Conservation (phyloP, 306 rosid species). For the Sindora glabra region DNA sequence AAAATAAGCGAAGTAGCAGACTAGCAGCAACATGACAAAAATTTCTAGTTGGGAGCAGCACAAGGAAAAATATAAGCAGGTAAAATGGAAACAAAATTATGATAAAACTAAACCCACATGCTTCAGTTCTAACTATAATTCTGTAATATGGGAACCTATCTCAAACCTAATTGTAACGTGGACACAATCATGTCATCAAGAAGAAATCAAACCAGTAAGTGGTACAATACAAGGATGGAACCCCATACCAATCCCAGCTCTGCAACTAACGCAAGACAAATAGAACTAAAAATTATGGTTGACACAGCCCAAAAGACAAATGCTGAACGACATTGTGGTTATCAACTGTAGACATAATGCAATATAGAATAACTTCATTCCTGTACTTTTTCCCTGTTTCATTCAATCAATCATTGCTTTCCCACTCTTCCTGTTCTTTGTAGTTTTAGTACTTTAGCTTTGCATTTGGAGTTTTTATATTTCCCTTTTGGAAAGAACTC, state of each 20-base stretch:
- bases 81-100: background rate
- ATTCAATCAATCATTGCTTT: background rate
- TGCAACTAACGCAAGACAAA: too few relatives aligned
- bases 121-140: background rate
- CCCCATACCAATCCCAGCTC: background rate
- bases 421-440: background rate
- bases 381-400: background rate
- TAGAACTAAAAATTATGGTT: background rate
- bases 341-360: background rate
- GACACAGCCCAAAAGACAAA: background rate
- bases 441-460: background rate
- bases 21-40: background rate
- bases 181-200: background rate
- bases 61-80: background rate
- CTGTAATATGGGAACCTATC: too few relatives aligned
- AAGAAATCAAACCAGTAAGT: background rate
- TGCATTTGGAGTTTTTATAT: background rate
- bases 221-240: background rate
- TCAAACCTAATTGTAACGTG: background rate
- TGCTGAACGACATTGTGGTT: background rate
- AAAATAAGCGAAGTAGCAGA: background rate
- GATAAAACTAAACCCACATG: background rate
- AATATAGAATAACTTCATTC: background rate
- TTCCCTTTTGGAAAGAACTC: background rate
- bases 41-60: background rate